Evolutionary conservation across 176 grass and related monocot species (phyloP).

Genomic region (Ensete glaucum): DNA sequence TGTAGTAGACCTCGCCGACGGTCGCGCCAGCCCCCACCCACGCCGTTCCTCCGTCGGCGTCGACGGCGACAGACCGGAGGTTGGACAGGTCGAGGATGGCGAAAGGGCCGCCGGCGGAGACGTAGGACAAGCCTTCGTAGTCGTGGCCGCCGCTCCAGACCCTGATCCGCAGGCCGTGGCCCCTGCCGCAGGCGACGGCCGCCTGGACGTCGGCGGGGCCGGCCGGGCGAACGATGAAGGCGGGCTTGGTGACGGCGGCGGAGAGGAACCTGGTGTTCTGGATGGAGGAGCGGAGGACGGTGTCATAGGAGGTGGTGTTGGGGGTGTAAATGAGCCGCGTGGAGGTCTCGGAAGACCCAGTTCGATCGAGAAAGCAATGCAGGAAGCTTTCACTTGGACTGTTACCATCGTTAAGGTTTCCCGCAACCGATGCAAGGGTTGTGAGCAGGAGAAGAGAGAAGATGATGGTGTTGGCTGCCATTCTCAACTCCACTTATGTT

Average conservation of each 20-base stretch:
- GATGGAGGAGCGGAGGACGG: slow-evolving; percentile 3
- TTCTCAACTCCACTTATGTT: background rate
- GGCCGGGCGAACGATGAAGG: background rate
- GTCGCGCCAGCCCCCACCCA: slow-evolving; percentile 1
- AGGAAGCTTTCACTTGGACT: background rate
- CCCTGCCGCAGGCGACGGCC: background rate
- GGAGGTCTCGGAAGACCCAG: background rate
- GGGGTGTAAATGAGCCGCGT: background rate
- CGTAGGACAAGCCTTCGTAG: slow-evolving; percentile 1
- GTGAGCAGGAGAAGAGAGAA: background rate
- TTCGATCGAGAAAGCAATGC: background rate
- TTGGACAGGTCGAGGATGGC: background rate
- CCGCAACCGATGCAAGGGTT: background rate
- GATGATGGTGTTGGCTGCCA: background rate
- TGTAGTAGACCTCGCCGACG: background rate
- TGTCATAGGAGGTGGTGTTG: background rate
- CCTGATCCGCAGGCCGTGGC: background rate
- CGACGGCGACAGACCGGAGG: background rate
- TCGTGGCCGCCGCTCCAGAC: slow-evolving; percentile 5
- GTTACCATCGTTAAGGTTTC: background rate
- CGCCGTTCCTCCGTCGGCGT: background rate
- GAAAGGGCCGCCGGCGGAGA: background rate
- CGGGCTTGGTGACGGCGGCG: background rate
- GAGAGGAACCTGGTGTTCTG: background rate
- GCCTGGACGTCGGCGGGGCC: background rate